Percentiles rank a stretch among this genome's conserved stretches.
These are phyloP conservation scores for Aspergillus homomorphus DNA, from an alignment of 495 filamentous ascomycete genomes.

Conservation along the genomic window DNA sequence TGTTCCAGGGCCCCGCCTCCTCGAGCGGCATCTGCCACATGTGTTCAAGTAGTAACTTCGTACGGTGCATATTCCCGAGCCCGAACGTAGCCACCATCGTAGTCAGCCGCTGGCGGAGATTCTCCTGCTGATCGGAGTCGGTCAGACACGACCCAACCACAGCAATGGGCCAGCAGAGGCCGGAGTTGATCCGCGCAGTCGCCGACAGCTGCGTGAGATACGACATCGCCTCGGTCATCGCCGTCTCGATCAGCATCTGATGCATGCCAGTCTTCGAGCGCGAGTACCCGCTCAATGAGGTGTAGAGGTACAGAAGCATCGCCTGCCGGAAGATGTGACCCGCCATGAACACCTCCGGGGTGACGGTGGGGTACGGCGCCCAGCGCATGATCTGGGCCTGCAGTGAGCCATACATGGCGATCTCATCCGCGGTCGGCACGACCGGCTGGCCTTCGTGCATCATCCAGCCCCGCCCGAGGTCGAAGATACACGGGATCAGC, in stretches of 20 bases:
- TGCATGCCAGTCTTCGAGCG: conserved; percentile 32
- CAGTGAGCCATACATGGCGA: conserved; percentile 40
- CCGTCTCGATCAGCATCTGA: conserved; percentile 27
- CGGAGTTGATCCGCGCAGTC: conserved; percentile 34
- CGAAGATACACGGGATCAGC: conserved; percentile 37
- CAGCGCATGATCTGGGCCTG: conserved; percentile 36
- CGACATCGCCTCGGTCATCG: conserved; percentile 30
- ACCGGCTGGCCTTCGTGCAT: conserved; percentile 23
- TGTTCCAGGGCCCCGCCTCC: conserved; percentile 38
- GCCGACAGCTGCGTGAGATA: conserved; percentile 29
- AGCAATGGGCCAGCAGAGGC: conserved; percentile 39
- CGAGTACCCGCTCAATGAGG: conserved; percentile 28
- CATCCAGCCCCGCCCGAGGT: conserved; percentile 40
- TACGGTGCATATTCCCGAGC: conserved; percentile 38
- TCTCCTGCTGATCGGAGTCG: conserved; percentile 21
- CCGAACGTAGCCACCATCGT: conserved; percentile 33
- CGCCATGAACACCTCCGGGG: conserved; percentile 32
- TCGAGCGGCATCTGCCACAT: conserved; percentile 32
- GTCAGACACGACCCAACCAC: conserved; percentile 35
- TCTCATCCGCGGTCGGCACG: conserved; percentile 33
- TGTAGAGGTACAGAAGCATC: conserved; percentile 38
- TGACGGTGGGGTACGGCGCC: conserved; percentile 31
- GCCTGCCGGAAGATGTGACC: conserved; percentile 38
- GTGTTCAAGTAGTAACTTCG: conserved; percentile 31
- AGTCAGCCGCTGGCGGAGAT: conserved; percentile 20